These are phyloP conservation scores for Lodderomyces parapsilosis DNA, from an alignment of 1,139 yeast species.

Conservation along the genomic window DNA sequence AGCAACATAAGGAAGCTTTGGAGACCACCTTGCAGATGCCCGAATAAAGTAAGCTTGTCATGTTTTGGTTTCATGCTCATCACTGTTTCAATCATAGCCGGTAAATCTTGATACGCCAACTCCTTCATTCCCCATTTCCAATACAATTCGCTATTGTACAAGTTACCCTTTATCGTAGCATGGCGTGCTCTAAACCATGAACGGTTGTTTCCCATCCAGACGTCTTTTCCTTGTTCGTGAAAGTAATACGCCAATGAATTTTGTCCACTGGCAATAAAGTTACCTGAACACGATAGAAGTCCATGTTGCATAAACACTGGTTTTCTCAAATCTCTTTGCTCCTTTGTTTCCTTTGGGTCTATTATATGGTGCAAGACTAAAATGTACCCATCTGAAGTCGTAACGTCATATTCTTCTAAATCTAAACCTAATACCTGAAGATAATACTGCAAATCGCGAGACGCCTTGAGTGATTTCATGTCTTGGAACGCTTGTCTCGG, in stretches of 20 bases:
- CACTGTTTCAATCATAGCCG: conserved; percentile 67
- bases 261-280: conserved; percentile 75
- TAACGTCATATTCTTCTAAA: conserved; percentile 55
- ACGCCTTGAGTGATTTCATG: conserved; percentile 26
- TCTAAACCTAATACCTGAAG: conserved; percentile 59
- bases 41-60: conserved; percentile 58
- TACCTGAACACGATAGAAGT: conserved; percentile 79
- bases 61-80: conserved; percentile 39
- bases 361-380: conserved; percentile 63
- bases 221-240: conserved; percentile 68
- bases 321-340: conserved; percentile 27
- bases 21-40: conserved; percentile 94
- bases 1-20: conserved; percentile 66
- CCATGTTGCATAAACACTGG: conserved; percentile 87
- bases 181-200: conserved; percentile 80
- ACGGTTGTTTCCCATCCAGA: conserved; percentile 92
- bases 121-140: conserved; percentile 91
- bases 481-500: conserved; percentile 34
- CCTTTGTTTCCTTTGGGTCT: conserved; percentile 45
- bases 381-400: conserved; percentile 80
- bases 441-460: conserved; percentile 55
- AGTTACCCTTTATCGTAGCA: conserved; percentile 31
- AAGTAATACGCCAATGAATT: conserved; percentile 72
- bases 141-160: conserved; percentile 48
- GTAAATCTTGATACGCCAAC: conserved; percentile 75